These are phyloP conservation scores for Colletotrichum sp. DNA, from an alignment of 2,329 filamentous ascomycete genomes.

Conservation along the genomic window DNA sequence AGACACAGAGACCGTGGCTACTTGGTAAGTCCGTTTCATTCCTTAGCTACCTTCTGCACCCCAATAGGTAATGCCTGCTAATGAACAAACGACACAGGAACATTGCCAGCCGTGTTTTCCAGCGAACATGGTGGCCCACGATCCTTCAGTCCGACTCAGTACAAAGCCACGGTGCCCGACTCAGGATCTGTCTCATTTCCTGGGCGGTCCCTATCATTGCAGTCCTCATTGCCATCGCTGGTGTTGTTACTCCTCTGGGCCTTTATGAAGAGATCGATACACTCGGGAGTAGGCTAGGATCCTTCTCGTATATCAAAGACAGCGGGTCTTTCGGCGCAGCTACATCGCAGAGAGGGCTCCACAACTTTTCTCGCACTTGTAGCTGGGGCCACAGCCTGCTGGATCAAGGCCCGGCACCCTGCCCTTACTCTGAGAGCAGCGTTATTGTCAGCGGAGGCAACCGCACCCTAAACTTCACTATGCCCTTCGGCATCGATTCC, in stretches of 20 bases:
- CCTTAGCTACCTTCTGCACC: background rate
- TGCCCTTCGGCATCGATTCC: background rate
- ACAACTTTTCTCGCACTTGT: slow-evolving; percentile 38
- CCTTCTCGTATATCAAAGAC: slow-evolving; percentile 44
- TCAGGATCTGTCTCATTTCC: slow-evolving; percentile 15
- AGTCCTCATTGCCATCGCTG: slow-evolving; percentile 40
- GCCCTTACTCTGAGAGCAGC: slow-evolving; percentile 25
- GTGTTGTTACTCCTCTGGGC: slow-evolving; percentile 51
- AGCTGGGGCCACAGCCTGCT: slow-evolving; percentile 17
- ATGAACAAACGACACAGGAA: slow-evolving; percentile 10
- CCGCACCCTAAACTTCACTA: slow-evolving; percentile 17
- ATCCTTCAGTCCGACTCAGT: slow-evolving; percentile 43
- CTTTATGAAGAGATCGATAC: slow-evolving; percentile 43
- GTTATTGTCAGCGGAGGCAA: slow-evolving; percentile 26
- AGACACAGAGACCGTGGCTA: slow-evolving; percentile 40
- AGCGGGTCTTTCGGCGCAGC: slow-evolving; percentile 40
- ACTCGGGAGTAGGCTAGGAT: slow-evolving; percentile 6
- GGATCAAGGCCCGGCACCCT: slow-evolving; percentile 26
- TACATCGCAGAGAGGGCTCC: slow-evolving; percentile 38
- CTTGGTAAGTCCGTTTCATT: slow-evolving; percentile 33
- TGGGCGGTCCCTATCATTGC: slow-evolving; percentile 29
- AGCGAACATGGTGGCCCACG: slow-evolving; percentile 46
- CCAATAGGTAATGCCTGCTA: background rate
- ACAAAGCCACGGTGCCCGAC: slow-evolving; percentile 33
- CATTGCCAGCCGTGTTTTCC: slow-evolving; percentile 30